Evolutionary conservation across 495 filamentous ascomycete genomes (phyloP).

Genomic region (Copromyces sp.): DNA sequence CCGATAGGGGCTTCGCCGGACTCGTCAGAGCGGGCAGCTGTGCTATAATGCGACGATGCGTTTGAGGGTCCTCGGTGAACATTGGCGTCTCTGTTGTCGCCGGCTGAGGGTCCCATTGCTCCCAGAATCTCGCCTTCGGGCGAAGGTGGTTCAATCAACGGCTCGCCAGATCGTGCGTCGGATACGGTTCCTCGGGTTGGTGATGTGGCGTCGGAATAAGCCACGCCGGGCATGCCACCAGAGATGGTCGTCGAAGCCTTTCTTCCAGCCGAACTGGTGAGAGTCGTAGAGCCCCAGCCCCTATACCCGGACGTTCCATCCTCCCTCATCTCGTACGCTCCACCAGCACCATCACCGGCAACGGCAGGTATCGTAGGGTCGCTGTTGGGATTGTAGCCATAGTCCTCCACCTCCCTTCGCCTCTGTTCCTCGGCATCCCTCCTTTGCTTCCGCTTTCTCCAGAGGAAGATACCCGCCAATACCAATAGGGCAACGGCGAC

Average conservation of each 20-base stretch:
- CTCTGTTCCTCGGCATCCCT: slow-evolving; percentile 80
- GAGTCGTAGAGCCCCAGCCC: slow-evolving; percentile 83
- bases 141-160: slow-evolving; percentile 50
- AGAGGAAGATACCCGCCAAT: slow-evolving; percentile 66
- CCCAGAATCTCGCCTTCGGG: slow-evolving; percentile 58
- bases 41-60: slow-evolving; percentile 91
- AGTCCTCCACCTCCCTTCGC: slow-evolving; percentile 92
- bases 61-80: slow-evolving; percentile 90
- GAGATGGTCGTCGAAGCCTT: slow-evolving; percentile 85
- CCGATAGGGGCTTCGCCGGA: slow-evolving; percentile 59
- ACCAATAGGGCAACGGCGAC: slow-evolving; percentile 78
- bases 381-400: slow-evolving; percentile 90
- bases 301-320: slow-evolving; percentile 70
- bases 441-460: slow-evolving; percentile 73
- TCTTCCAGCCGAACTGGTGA: slow-evolving; percentile 56
- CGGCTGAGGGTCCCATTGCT: slow-evolving; percentile 63
- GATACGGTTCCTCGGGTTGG: slow-evolving; percentile 61
- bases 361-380: slow-evolving; percentile 72
- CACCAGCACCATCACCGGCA: slow-evolving; percentile 39
- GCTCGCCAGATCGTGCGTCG: slow-evolving; percentile 64
- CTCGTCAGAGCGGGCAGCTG: slow-evolving; percentile 68
- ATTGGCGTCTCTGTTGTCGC: slow-evolving; percentile 50
- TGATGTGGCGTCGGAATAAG: slow-evolving; percentile 68
- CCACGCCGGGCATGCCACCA: slow-evolving; percentile 51
- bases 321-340: slow-evolving; percentile 56